Evolutionary conservation across 164 flowering plant species (phyloP), one percentile per base, ranked within the genome.

Genomic region (Sedum album): DNA sequence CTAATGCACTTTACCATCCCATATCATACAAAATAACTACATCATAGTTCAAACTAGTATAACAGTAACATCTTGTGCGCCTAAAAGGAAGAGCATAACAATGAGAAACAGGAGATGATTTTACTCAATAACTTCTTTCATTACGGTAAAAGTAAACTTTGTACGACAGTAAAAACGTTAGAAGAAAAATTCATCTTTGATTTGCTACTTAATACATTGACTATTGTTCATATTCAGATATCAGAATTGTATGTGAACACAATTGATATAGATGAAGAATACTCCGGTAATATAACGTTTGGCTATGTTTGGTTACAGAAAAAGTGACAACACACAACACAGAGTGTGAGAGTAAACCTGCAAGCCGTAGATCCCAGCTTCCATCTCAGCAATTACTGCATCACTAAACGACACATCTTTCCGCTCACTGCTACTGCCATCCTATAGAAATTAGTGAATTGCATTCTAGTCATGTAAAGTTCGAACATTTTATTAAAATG

Each of bases 321-420:
- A 55, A 55, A 26, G 17, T 3, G 26, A 55, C 17, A 26, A 10
- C 28, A 62, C 11, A 35, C 28, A 66, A 62, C 11, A 35, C 28
- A 66, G 20, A 35, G 28, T 42, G 48, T n/a, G 68, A 20, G 28
- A 20, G 15, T n/a, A 31, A 66, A 84, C 88, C 85, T 84, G 88
- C 74, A 84, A 78, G 35, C 84, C 85, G 71, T 82, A 84, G 49
- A 71, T 65, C 68, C 78, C 82, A 48, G 88, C 88, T 78, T 84
- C 88, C 70, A 80, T 79, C 75, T 84, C 88, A 65, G 84, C 85
- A 64, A 84, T 79, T 75, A 76, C 65, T 68, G 83, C 80, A 73
- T 84, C 84, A 77, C 69, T 82, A 35, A 80, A 63, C 6, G 73
- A 65, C 25, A 67, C 77, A 49, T 75, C 74, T 36, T 73, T 74